Evolutionary conservation across 2,329 filamentous ascomycete species (phyloP).

Genomic region (Penicillium sp.): DNA sequence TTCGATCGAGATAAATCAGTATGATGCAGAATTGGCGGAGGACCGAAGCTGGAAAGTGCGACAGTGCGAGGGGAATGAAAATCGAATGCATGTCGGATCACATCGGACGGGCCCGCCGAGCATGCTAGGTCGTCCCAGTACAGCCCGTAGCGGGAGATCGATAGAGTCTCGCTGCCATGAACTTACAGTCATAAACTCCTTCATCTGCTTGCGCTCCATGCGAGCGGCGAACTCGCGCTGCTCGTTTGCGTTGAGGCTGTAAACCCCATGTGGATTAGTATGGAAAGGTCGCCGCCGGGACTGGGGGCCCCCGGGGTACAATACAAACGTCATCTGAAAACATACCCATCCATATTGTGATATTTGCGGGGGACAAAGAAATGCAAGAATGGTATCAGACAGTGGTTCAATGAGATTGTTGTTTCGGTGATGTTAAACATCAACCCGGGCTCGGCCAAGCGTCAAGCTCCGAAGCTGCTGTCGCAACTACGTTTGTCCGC

Average conservation of each 20-base stretch:
- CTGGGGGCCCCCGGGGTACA: no score
- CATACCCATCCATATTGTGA: slow-evolving; percentile 35
- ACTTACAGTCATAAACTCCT: slow-evolving; percentile 95
- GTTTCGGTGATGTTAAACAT: background rate
- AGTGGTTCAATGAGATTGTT: background rate
- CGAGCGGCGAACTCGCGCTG: slow-evolving; percentile 88
- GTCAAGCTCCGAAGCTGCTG: slow-evolving; percentile 19
- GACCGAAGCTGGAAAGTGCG: no score
- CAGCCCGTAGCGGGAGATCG: no score
- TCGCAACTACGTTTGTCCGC: slow-evolving; percentile 17
- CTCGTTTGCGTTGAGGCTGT: slow-evolving; percentile 67
- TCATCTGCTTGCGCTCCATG: slow-evolving; percentile 97
- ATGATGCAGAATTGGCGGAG: no score
- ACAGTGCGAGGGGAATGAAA: no score
- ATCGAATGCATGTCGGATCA: no score
- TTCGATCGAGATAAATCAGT: background rate
- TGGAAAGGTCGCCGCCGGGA: background rate
- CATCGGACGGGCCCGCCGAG: no score
- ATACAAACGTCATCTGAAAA: background rate
- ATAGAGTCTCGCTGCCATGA: no score
- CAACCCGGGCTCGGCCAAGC: slow-evolving; percentile 5
- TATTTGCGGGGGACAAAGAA: background rate
- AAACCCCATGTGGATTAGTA: background rate
- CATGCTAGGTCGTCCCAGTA: background rate
- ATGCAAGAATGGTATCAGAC: background rate